A percentile compares a stretch with the other conserved stretches of the same genome.
Evolutionary conservation across 1,139 yeast genomes (phyloP).

Genomic region (Nakaseomyces glabratus): DNA sequence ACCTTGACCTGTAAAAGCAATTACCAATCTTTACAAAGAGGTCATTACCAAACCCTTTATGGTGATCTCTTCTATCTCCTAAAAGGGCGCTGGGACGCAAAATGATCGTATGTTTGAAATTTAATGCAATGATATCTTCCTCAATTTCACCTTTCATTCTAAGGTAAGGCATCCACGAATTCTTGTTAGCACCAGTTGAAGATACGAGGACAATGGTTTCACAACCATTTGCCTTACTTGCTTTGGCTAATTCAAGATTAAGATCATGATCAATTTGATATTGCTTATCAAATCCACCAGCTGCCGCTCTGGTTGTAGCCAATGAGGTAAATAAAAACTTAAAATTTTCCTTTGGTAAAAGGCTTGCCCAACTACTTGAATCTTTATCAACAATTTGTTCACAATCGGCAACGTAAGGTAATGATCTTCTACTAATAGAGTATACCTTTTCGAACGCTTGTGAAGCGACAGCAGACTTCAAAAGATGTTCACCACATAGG

Average conservation of each 20-base stretch:
- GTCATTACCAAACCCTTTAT: slow-evolving; percentile 34
- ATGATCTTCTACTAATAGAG: slow-evolving; percentile 41
- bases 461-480: slow-evolving; percentile 35
- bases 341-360: slow-evolving; percentile 21
- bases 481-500: slow-evolving; percentile 43
- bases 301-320: slow-evolving; percentile 67
- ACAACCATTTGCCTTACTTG: slow-evolving; percentile 59
- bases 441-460: slow-evolving; percentile 32
- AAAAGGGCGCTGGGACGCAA: slow-evolving; percentile 61
- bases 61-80: slow-evolving; percentile 41
- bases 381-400: slow-evolving; percentile 32
- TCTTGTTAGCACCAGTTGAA: slow-evolving; percentile 46
- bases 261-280: slow-evolving; percentile 60
- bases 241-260: slow-evolving; percentile 54
- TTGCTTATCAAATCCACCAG: slow-evolving; percentile 62
- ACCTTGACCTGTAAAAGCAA: slow-evolving; percentile 32
- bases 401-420: slow-evolving; percentile 14
- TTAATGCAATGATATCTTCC: slow-evolving; percentile 45
- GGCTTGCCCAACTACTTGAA: slow-evolving; percentile 36
- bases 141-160: slow-evolving; percentile 59
- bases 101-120: slow-evolving; percentile 58
- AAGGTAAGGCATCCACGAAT: slow-evolving; percentile 48
- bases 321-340: slow-evolving; percentile 48
- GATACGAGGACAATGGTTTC: slow-evolving; percentile 58
- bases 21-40: slow-evolving; percentile 31